phyloP scores from a whole-genome alignment of 495 filamentous ascomycete species.

The Terfezia claveryi region DNA sequence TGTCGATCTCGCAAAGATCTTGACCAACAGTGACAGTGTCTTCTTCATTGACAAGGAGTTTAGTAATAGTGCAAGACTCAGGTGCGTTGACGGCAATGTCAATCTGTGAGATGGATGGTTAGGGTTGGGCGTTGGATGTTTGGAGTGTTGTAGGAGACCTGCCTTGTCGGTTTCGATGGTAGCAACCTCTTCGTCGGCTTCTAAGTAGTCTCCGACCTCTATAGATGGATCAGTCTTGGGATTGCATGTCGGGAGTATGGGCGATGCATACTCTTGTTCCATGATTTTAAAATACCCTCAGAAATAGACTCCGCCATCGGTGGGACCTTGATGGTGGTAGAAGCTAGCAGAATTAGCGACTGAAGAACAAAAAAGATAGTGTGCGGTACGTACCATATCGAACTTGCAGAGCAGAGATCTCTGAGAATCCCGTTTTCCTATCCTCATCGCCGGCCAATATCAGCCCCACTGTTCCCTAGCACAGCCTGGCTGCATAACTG shows the following conservation, averaged over 20 bases:
- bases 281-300: conserved; percentile 92
- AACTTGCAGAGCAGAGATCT: too few relatives aligned
- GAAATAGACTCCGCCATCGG: conserved; percentile 98
- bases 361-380: neutral
- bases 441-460: too few relatives aligned
- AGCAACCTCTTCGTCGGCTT: conserved; percentile 92
- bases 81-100: conserved; percentile 91
- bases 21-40: conserved; percentile 92
- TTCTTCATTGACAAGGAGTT: conserved; percentile 81
- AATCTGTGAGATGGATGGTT: conserved; percentile 34
- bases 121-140: neutral
- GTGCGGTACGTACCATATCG: too few relatives aligned
- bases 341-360: neutral
- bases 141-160: conserved; percentile 8
- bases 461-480: too few relatives aligned
- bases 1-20: conserved; percentile 64
- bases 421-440: too few relatives aligned
- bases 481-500: too few relatives aligned
- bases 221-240: conserved; percentile 12
- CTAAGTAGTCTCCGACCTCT: conserved; percentile 84
- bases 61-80: conserved; percentile 66
- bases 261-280: conserved; percentile 46
- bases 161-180: conserved; percentile 99
- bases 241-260: neutral
- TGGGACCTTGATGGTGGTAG: conserved; percentile 68